Conservation (phyloP, 345 rosid genomes). For the Pistacia vera region DNA sequence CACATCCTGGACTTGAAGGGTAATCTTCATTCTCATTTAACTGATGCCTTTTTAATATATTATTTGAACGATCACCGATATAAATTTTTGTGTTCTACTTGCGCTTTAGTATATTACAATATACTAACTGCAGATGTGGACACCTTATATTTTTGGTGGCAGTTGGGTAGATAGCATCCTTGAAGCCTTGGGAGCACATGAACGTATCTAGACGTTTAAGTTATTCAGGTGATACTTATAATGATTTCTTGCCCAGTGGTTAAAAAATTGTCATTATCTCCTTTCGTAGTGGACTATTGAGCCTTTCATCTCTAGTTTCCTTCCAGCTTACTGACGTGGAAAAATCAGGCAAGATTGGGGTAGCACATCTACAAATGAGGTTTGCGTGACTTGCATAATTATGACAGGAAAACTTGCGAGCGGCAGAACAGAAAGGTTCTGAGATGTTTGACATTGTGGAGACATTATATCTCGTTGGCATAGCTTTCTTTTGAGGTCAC, state of each 20-base stretch:
- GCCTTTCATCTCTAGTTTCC: slow-evolving; percentile 9
- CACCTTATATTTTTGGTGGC: slow-evolving; percentile 18
- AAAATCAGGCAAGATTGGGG: slow-evolving; percentile 8
- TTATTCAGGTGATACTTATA: slow-evolving; percentile 5
- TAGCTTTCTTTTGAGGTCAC: slow-evolving; percentile 24
- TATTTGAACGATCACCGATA: neutral
- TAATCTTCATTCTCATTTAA: slow-evolving; percentile 29
- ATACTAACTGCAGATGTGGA: neutral
- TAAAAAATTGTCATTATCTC: neutral
- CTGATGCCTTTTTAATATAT: neutral
- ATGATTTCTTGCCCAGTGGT: neutral
- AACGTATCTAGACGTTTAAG: slow-evolving; percentile 23
- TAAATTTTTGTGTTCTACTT: no score
- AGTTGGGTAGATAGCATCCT: slow-evolving; percentile 88
- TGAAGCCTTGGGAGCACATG: slow-evolving; percentile 63
- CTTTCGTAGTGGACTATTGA: neutral
- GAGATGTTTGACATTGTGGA: neutral
- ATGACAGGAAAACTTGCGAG: neutral
- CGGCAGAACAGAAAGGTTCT: slow-evolving; percentile 1
- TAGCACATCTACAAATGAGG: neutral
- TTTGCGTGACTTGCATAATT: neutral
- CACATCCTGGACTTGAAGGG: slow-evolving; percentile 91
- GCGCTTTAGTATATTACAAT: neutral
- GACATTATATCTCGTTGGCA: slow-evolving; percentile 2
- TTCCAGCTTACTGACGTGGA: neutral